Evolutionary conservation across 352 stramenopile genomes (phyloP).

Genomic region (Thalassiosira gravida): DNA sequence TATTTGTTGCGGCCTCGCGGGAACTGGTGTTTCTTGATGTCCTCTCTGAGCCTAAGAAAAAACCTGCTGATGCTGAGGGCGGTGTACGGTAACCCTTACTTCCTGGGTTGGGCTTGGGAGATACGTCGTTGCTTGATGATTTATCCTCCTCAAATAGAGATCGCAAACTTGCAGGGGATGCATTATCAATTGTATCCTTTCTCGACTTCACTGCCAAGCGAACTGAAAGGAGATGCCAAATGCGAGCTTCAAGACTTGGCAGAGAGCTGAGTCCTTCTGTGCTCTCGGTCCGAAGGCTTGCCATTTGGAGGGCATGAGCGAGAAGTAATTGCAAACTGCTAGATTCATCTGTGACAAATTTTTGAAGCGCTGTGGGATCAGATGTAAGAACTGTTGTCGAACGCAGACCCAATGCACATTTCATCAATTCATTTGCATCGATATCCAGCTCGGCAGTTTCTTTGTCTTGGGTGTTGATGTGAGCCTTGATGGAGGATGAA

Average conservation of each 20-base stretch:
- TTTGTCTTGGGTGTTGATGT: constrained; percentile 1
- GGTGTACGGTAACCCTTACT: constrained; percentile 34
- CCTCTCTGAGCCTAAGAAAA: constrained; percentile 40
- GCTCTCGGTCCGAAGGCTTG: constrained; percentile 22
- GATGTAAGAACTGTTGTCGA: constrained; percentile 53
- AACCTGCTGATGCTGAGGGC: constrained; percentile 30
- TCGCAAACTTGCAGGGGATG: constrained; percentile 21
- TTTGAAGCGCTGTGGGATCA: constrained; percentile 31
- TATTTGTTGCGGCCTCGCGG: constrained; percentile 23
- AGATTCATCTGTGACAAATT: constrained; percentile 30
- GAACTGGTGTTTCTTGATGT: constrained; percentile 30
- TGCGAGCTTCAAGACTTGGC: constrained; percentile 47
- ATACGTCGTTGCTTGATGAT: constrained; percentile 2
- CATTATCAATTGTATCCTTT: constrained; percentile 31
- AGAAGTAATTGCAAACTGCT: constrained; percentile 37
- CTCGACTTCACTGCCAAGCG: constrained; percentile 34
- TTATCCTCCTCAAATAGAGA: constrained; percentile 41
- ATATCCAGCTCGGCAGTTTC: constrained; percentile 18
- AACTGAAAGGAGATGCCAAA: constrained; percentile 54
- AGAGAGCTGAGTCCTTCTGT: constrained; percentile 42
- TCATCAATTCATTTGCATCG: constrained; percentile 35
- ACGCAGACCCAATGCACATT: constrained; percentile 51
- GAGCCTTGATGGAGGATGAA: constrained; percentile 10
- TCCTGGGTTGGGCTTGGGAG: constrained; percentile 1
- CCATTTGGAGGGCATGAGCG: constrained; percentile 38